Evolutionary conservation across 148 eudicot species (phyloP), one percentile per base, ranked within the genome.

Genomic region (Diospyros kaki): DNA sequence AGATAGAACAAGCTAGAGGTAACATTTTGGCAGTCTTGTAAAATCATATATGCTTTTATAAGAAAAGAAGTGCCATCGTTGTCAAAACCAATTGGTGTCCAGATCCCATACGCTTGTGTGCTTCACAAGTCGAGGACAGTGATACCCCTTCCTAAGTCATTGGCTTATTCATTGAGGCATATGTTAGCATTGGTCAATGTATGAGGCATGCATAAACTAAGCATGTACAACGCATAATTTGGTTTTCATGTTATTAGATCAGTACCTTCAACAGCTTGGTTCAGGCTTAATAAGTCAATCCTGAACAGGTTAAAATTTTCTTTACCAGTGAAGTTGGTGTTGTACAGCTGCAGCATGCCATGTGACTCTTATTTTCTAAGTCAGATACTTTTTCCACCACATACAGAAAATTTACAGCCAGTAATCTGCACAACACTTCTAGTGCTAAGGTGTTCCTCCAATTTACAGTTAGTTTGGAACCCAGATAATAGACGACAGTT

Each of bases 231-330:
- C 17, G 1, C 42, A 58, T 71, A 41, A 38, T 69, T 58, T 12
- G 5, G 15, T 42, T 71, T 17, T 71, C 64, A 71, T 18, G 42
- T 7, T 42, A 28, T 28, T 28, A 28, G 38, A 4, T 5, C 6
- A 11, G 8, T 17, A 53, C 44, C 39, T 53, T 52, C 8, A 69
- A 28, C 13, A 67, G 14, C 1, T 38, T 52, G 12, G 39, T 1
- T 6, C 64, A 56, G 41, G n/a, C 48, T 71, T 56, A 58, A n/a
- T 14, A 3, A 48, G 43, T 68, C 70, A 46, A 68, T 50, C 71
- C 50, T 53, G 12, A 69, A 18, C 42, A 52, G 56, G 6, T 12
- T 12, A 2, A 69, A 18, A 11, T 52, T 61, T 65, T 61, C 1
- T 9, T 10, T 1, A 61, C 40, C n/a, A 7, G 41, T 4, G 39